Evolutionary conservation across 495 filamentous ascomycete genomes (phyloP).

Genomic region (Daldinia caldariorum): DNA sequence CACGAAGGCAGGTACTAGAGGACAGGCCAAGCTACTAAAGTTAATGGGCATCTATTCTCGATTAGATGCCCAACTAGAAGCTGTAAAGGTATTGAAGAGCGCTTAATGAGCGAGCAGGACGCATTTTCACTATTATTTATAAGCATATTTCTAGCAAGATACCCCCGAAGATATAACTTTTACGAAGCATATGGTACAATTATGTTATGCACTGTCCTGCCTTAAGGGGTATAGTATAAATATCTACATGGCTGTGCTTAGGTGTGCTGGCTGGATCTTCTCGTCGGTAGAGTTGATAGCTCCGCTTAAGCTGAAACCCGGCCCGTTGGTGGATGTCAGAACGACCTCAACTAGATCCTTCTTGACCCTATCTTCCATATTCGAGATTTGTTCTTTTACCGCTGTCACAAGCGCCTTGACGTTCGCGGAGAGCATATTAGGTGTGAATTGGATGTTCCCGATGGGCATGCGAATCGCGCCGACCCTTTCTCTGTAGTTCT

Average conservation of each 20-base stretch:
- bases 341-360: slow-evolving; percentile 95
- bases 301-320: slow-evolving; percentile 87
- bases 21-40: slow-evolving; percentile 69
- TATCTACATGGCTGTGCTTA: slow-evolving; percentile 62
- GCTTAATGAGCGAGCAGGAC: slow-evolving; percentile 38
- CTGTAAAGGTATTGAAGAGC: slow-evolving; percentile 73
- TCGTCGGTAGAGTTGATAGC: slow-evolving; percentile 71
- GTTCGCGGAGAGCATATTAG: slow-evolving; percentile 85
- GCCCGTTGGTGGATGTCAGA: slow-evolving; percentile 85
- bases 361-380: slow-evolving; percentile 72
- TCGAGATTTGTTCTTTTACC: slow-evolving; percentile 79
- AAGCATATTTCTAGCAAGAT: slow-evolving; percentile 40
- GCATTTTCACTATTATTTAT: neutral
- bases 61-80: slow-evolving; percentile 78
- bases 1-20: slow-evolving; percentile 61
- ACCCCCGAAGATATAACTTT: slow-evolving; percentile 46
- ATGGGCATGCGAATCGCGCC: slow-evolving; percentile 89
- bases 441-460: slow-evolving; percentile 89
- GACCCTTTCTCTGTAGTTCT: slow-evolving; percentile 83
- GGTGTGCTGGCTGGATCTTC: slow-evolving; percentile 59
- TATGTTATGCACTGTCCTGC: slow-evolving; percentile 43
- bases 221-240: slow-evolving; percentile 39
- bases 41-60: slow-evolving; percentile 80
- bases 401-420: slow-evolving; percentile 78
- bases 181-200: slow-evolving; percentile 60